phyloP scores from a whole-genome alignment of 2,329 filamentous ascomycete species.

The Seiridium cupressi region DNA sequence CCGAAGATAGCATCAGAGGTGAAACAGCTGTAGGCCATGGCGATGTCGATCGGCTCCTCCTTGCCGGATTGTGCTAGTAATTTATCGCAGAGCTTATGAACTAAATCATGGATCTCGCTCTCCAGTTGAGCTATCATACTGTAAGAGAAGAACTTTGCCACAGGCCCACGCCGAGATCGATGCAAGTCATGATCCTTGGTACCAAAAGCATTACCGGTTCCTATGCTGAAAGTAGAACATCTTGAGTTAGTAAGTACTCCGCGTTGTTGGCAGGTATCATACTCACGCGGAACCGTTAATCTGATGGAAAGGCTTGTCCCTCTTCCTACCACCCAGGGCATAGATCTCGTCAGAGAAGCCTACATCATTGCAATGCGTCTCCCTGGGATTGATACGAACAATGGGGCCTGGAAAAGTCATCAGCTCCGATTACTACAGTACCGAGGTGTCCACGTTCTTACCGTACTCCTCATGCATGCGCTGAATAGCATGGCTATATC shows the following conservation, averaged over 20 bases:
- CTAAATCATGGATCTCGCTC: constrained; percentile 14
- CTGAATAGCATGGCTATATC: constrained; percentile 31
- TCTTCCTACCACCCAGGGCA: constrained; percentile 5
- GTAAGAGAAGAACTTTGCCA: constrained; percentile 25
- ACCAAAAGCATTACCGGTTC: not conserved
- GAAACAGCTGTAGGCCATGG: constrained; percentile 16
- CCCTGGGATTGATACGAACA: constrained; percentile 10
- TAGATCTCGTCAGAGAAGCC: constrained; percentile 8
- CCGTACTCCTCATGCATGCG: constrained; percentile 36
- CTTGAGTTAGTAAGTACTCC: not conserved
- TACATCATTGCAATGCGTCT: constrained; percentile 9
- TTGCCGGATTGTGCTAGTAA: constrained; percentile 29
- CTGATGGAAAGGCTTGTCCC: constrained; percentile 10
- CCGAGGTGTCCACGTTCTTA: not conserved
- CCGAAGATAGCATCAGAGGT: constrained; percentile 18
- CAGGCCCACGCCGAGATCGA: constrained; percentile 17
- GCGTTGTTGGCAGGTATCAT: too few species aligned
- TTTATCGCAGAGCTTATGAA: constrained; percentile 19
- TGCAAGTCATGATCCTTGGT: constrained; percentile 23
- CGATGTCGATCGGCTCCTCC: constrained; percentile 18
- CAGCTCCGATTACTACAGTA: not conserved
- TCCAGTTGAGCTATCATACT: constrained; percentile 28
- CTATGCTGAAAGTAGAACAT: constrained; percentile 16
- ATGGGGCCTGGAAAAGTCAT: not conserved
- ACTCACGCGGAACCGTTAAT: constrained; percentile 2